Evolutionary conservation across 352 stramenopile genomes (phyloP).

Genomic region (Phytophthora pini): DNA sequence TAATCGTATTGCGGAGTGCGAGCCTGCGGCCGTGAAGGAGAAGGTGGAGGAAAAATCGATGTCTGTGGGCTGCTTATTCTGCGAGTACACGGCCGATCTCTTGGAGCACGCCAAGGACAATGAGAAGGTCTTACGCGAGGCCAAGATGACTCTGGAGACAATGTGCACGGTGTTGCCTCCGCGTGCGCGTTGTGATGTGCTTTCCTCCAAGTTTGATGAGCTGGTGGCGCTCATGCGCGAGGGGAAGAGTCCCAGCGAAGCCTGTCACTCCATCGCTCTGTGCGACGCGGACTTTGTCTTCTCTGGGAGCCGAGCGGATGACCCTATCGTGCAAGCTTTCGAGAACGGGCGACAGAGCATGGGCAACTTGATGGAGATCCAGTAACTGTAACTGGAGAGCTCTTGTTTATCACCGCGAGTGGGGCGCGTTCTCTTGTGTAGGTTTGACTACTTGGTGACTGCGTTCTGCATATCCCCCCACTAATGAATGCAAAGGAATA

Average conservation of each 20-base stretch:
- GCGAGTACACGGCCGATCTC: constrained; percentile 78
- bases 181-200: constrained; percentile 61
- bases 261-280: constrained; percentile 62
- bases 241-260: constrained; percentile 67
- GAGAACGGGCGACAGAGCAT: constrained; percentile 38
- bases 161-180: constrained; percentile 80
- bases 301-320: constrained; percentile 20
- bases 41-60: constrained; percentile 41
- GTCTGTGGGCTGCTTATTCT: constrained; percentile 77
- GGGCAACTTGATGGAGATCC: constrained; percentile 52
- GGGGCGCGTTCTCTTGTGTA: constrained; percentile 18
- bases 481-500: constrained; percentile 12
- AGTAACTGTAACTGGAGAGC: constrained; percentile 47
- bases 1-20: constrained; percentile 52
- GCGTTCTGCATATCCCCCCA: constrained; percentile 19
- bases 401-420: constrained; percentile 14
- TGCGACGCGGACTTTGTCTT: constrained; percentile 58
- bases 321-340: constrained; percentile 33
- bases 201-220: constrained; percentile 82
- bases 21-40: constrained; percentile 12
- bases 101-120: constrained; percentile 53
- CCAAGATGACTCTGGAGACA: constrained; percentile 75
- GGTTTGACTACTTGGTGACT: constrained; percentile 19
- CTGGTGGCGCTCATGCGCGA: constrained; percentile 60
- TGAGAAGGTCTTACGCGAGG: constrained; percentile 58